Base-by-base conservation (phyloP, 1,284 basidiomycete species). In the Rhodotorula glutinis region DNA sequence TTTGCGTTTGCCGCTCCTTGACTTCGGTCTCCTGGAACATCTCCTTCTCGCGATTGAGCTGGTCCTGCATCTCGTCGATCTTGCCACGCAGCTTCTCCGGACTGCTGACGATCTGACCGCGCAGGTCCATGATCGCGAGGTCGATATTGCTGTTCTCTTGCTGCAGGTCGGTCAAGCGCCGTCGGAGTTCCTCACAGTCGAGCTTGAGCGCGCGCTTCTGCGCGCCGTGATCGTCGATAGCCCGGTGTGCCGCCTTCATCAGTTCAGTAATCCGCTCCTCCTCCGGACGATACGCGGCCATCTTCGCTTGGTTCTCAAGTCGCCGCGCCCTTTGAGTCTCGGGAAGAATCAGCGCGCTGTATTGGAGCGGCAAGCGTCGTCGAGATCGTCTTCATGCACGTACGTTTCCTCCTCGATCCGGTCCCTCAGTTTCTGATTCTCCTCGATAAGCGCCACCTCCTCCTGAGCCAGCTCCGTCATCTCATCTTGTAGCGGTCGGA, bases 401-500 rank as follows among this genome's bases (percentile, higher is more conserved):
- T 19, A 63, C 62, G 27, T 38, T 27, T 63, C 62, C 38, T 62
- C 56, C 30, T 62, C 65, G 27, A 67, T 59, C 52, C n/a, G n/a
- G n/a, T 63, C 54, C 38, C 52, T 54, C 63, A 51, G 51, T 56
- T 58, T 53, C 40, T 41, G 60, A 29, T 58, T 66, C 57, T 58
- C 55, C 38, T 55, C 52, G 57, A 57, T 53, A 23, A 68, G 44
- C n/a, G 62, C 56, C 10, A 55, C 52, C 47, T 67, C 69, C 47
- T 64, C 52, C 33, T 58, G 43, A 4, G 55, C 61, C 21, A 70
- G 46, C 16, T 62, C 57, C 17, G 65, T 65, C n/a, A 67, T 54
- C 57, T 73, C 69, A 19, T 86, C 83, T 38, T 85, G 82, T n/a
- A 91, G 79, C 21, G 83, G 82, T 58, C 81, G 81, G 25, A 89